Evolutionary conservation across 2,329 filamentous ascomycete genomes (phyloP).

Genomic region (Fusarium falciforme): DNA sequence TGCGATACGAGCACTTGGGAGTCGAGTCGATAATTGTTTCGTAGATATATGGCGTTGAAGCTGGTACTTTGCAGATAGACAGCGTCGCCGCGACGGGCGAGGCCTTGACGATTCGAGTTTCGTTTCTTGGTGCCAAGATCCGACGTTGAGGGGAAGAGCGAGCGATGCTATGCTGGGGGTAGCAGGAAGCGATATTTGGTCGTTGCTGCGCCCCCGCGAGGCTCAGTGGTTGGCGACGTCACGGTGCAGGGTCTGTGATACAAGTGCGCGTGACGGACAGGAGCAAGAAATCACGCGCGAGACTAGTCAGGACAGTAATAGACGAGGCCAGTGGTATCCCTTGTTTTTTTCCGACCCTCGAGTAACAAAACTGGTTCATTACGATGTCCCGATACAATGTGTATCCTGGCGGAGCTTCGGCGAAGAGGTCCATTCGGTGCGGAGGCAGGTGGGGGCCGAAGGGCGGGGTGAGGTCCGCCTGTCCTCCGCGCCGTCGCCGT

Average conservation of each 20-base stretch:
- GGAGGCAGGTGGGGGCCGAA: neutral
- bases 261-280: neutral
- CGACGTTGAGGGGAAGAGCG: neutral
- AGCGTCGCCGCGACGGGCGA: constrained; percentile 19
- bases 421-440: neutral
- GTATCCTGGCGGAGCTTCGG: neutral
- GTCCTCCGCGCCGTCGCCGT: neutral
- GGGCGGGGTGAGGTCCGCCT: neutral
- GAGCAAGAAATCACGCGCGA: neutral
- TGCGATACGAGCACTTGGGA: neutral
- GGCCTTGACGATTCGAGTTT: neutral
- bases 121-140: neutral
- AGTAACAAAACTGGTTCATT: neutral
- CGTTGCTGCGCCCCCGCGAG: neutral
- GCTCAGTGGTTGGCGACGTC: neutral
- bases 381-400: neutral
- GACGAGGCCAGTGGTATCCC: neutral
- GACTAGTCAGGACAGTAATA: neutral
- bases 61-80: neutral
- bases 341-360: neutral
- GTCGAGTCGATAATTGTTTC: neutral
- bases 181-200: neutral
- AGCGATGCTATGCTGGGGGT: neutral
- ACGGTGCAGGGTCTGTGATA: neutral
- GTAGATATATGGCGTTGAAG: neutral